Percentiles rank a stretch among this genome's conserved stretches.
Conservation (phyloP, 2,329 filamentous ascomycete species). For the Fusarium sp. region DNA sequence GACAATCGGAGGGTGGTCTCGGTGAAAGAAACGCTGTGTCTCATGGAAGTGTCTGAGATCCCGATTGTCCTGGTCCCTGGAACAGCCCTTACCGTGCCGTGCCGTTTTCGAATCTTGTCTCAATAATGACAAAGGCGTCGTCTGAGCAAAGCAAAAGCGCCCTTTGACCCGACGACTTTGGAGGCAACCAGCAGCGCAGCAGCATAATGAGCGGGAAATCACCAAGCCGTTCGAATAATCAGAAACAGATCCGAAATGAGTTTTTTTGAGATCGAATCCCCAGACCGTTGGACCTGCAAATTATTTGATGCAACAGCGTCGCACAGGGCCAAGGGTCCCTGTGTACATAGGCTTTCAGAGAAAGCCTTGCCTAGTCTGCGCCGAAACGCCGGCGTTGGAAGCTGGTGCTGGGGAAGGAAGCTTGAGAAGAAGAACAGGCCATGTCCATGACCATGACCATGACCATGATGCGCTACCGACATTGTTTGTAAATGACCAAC, state of each 20-base stretch:
- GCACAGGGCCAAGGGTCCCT: slow-evolving; percentile 1
- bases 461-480: slow-evolving; percentile 8
- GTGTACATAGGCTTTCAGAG: slow-evolving; percentile 8
- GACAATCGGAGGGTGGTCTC: slow-evolving; percentile 10
- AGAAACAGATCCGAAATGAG: slow-evolving; percentile 41
- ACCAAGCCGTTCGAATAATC: slow-evolving; percentile 10
- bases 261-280: slow-evolving; percentile 3
- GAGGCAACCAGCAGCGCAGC: slow-evolving; percentile 5
- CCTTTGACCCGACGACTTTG: neutral
- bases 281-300: slow-evolving; percentile 6
- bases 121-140: neutral
- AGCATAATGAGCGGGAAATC: slow-evolving; percentile 5
- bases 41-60: slow-evolving; percentile 13
- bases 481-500: slow-evolving; percentile 16
- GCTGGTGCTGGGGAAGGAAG: slow-evolving; percentile 19
- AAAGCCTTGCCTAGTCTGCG: slow-evolving; percentile 18
- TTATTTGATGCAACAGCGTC: neutral
- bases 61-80: slow-evolving; percentile 7
- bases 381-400: slow-evolving; percentile 38
- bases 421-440: slow-evolving; percentile 14
- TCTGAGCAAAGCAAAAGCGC: neutral
- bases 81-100: neutral
- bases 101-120: slow-evolving; percentile 19
- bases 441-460: slow-evolving; percentile 11
- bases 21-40: slow-evolving; percentile 22